Evolutionary conservation across 805 yeast species (phyloP).

Genomic region (Ogataea nakhonphanomensis): DNA sequence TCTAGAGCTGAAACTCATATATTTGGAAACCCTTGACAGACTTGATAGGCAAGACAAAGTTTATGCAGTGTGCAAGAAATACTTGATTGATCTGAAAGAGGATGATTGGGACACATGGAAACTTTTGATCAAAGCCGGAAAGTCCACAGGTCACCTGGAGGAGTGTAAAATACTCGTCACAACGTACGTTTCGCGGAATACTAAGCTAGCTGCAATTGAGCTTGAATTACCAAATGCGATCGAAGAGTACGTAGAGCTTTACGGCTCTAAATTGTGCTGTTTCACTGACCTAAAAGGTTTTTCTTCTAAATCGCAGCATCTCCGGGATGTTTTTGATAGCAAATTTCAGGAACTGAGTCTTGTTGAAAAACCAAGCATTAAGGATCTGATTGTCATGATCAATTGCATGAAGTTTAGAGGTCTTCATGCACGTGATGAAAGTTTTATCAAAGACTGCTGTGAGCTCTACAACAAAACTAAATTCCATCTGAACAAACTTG

Average conservation of each 20-base stretch:
- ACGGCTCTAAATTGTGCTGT: constrained; percentile 62
- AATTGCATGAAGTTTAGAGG: constrained; percentile 44
- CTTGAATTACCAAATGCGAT: constrained; percentile 29
- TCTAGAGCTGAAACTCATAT: constrained; percentile 58
- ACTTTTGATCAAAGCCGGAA: constrained; percentile 44
- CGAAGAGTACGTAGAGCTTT: constrained; percentile 40
- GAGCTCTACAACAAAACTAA: constrained; percentile 38
- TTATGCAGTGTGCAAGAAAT: constrained; percentile 35
- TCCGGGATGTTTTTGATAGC: not conserved
- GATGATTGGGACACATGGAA: constrained; percentile 83
- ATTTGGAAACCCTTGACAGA: constrained; percentile 44
- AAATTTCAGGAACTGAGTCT: not conserved
- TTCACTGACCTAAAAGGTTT: constrained; percentile 49
- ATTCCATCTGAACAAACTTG: constrained; percentile 36
- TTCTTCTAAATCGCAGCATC: constrained; percentile 8
- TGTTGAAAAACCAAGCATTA: constrained; percentile 16
- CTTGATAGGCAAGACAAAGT: constrained; percentile 43
- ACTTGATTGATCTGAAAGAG: constrained; percentile 46
- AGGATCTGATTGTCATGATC: constrained; percentile 25
- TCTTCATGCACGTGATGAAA: constrained; percentile 17
- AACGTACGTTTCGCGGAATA: constrained; percentile 48
- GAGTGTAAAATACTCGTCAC: constrained; percentile 33
- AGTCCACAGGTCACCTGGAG: constrained; percentile 32
- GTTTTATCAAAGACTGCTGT: constrained; percentile 34
- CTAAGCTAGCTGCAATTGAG: constrained; percentile 52